phyloP scores from a whole-genome alignment of 2,329 filamentous ascomycete genomes.

The Tolypocladium guangdongense region DNA sequence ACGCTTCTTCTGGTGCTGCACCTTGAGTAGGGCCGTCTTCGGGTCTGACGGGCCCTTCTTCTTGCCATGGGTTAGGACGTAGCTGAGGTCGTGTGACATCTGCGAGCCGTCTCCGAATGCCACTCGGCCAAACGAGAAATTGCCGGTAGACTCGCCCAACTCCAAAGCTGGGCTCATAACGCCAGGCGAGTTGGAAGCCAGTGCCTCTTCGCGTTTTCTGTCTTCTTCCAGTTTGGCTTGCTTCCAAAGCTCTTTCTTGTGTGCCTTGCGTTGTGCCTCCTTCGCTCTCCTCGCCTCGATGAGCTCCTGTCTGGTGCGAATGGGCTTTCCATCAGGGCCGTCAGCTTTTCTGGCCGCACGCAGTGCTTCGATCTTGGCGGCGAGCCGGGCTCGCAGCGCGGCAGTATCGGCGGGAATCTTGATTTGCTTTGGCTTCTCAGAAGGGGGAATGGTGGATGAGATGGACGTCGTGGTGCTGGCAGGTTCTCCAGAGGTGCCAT shows the following conservation, averaged over 20 bases:
- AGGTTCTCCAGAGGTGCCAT: conserved; percentile 30
- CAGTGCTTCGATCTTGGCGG: conserved; percentile 73
- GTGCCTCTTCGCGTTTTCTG: conserved; percentile 48
- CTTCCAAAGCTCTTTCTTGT: conserved; percentile 76
- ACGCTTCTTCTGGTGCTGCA: conserved; percentile 77
- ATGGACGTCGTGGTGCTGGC: conserved; percentile 55
- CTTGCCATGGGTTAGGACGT: conserved; percentile 42
- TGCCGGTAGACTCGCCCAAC: conserved; percentile 42
- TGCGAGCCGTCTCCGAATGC: conserved; percentile 78
- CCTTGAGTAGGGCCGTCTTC: conserved; percentile 73
- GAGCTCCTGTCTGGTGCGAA: conserved; percentile 79
- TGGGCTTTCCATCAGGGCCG: conserved; percentile 62
- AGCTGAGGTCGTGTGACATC: conserved; percentile 61
- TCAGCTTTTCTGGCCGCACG: conserved; percentile 82
- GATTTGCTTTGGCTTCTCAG: conserved; percentile 53
- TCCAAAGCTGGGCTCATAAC: conserved; percentile 46
- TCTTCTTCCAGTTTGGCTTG: conserved; percentile 75
- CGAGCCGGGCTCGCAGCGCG: conserved; percentile 65
- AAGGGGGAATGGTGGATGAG: conserved; percentile 51
- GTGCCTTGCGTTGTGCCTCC: conserved; percentile 72
- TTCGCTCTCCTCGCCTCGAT: conserved; percentile 83
- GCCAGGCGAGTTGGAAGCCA: conserved; percentile 51
- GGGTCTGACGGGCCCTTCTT: conserved; percentile 77
- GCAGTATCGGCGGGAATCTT: conserved; percentile 61
- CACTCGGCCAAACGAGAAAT: conserved; percentile 86